These are phyloP conservation scores for Elaeis oleifera DNA, from an alignment of 202 grass and related monocot genomes.

Conservation along the genomic window DNA sequence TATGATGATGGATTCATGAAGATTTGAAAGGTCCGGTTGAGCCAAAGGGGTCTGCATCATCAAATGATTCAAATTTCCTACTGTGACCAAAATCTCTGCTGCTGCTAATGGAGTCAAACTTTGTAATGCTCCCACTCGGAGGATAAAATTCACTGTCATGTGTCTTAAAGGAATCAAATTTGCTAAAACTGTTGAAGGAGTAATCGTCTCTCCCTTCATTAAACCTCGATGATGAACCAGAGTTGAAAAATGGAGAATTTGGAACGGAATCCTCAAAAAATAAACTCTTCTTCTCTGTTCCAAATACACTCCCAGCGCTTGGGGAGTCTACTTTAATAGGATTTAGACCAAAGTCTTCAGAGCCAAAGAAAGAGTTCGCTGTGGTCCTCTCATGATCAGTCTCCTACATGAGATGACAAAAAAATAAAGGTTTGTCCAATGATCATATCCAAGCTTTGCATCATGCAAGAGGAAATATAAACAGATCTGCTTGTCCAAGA, in stretches of 20 bases:
- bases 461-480: too few species aligned
- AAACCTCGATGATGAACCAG: constrained; percentile 78
- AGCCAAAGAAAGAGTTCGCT: constrained; percentile 66
- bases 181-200: constrained; percentile 49
- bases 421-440: too few species aligned
- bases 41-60: constrained; percentile 86
- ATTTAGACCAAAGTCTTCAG: constrained; percentile 52
- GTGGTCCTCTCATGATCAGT: constrained; percentile 31
- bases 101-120: constrained; percentile 72
- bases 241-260: constrained; percentile 75
- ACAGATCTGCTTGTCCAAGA: background rate
- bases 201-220: constrained; percentile 18
- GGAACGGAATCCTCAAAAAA: constrained; percentile 99
- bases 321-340: constrained; percentile 53
- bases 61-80: constrained; percentile 78
- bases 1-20: constrained; percentile 49
- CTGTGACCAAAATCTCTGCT: constrained; percentile 46
- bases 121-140: constrained; percentile 55
- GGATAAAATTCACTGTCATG: constrained; percentile 63
- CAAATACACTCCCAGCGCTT: constrained; percentile 45
- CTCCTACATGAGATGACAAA: constrained; percentile 34
- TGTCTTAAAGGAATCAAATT: constrained; percentile 84
- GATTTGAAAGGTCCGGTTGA: constrained; percentile 84
- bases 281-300: constrained; percentile 43
- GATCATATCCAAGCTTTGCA: too few species aligned